Evolutionary conservation across 1,284 basidiomycete species (phyloP), one percentile per base, ranked within the genome.

Genomic region (Pseudomicrostroma phylloplanum): DNA sequence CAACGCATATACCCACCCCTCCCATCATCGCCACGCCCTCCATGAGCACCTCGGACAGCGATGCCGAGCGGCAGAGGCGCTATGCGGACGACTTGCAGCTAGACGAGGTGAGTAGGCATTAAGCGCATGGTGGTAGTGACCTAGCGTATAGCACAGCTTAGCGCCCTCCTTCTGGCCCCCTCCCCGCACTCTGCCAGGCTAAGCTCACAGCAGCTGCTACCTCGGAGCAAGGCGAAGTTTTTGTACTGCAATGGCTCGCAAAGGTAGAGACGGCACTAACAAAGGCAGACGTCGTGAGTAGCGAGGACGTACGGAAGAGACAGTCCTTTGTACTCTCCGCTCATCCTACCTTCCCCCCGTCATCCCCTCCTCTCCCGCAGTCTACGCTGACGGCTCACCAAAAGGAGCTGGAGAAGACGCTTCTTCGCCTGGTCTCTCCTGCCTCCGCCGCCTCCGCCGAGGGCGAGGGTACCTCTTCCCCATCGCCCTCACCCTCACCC

Each of bases 241-340:
- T 89, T 72, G 79, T 91, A 17, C 87, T 91, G 68, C 87, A 90
- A 78, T 92, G 89, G 89, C 83, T 92, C 6, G 84, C 86, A 7
- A 82, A 83, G 25, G 84, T 86, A 1, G 88, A 91, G 79, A 84
- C 83, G 73, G 82, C 82, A 23, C 77, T 90, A 23, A 81, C 80
- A 49, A 81, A 82, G 7, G 67, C 63, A 26, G 66, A 68, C 13
- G 53, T 48, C 3, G 57, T 36, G 23, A 21, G 42, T 43, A n/a
- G 43, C 15, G 6, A n/a, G 43, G 6, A 21, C 6, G 6, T 12
- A 21, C 43, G 43, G 15, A 3, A 12, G 15, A 48, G 15, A 3
- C 12, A n/a, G n/a, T 13, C 12, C 43, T 12, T 17, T 48, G 17
- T 12, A 48, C 15, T 48, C 17, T n/a, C 15, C 21, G 43, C 43